Evolutionary conservation across 352 stramenopile species (phyloP).

Genomic region (Pythium myriotylum): DNA sequence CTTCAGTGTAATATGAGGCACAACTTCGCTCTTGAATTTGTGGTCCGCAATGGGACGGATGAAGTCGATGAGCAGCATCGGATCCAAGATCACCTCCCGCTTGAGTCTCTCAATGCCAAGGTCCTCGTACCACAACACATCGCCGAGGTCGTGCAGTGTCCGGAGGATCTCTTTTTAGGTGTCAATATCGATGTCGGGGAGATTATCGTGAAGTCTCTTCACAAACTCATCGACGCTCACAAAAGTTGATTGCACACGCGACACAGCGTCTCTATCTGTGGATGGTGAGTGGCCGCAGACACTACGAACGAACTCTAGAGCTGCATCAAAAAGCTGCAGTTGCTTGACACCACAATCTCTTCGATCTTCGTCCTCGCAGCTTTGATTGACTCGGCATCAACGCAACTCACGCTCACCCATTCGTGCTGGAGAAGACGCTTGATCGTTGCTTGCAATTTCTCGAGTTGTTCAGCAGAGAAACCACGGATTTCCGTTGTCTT

Average conservation of each 20-base stretch:
- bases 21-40: neutral
- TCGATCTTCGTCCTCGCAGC: neutral
- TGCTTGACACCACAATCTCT: slow-evolving; percentile 3
- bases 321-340: slow-evolving; percentile 13
- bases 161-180: slow-evolving; percentile 7
- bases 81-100: slow-evolving; percentile 7
- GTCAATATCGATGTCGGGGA: neutral
- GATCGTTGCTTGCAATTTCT: neutral
- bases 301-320: neutral
- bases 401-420: slow-evolving; percentile 1
- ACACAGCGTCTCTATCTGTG: too few relatives aligned
- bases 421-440: neutral
- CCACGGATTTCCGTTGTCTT: too few relatives aligned
- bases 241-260: neutral
- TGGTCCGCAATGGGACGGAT: slow-evolving; percentile 12
- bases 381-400: neutral
- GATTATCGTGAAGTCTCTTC: neutral
- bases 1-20: neutral
- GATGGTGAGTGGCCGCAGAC: too few relatives aligned
- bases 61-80: slow-evolving; percentile 19
- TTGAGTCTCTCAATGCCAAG: neutral
- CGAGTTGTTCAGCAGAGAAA: too few relatives aligned
- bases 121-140: slow-evolving; percentile 21
- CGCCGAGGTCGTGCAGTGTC: slow-evolving; percentile 15
- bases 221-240: neutral